Conservation (phyloP, 306 rosid genomes). For the Pachyrhizus erosus region DNA sequence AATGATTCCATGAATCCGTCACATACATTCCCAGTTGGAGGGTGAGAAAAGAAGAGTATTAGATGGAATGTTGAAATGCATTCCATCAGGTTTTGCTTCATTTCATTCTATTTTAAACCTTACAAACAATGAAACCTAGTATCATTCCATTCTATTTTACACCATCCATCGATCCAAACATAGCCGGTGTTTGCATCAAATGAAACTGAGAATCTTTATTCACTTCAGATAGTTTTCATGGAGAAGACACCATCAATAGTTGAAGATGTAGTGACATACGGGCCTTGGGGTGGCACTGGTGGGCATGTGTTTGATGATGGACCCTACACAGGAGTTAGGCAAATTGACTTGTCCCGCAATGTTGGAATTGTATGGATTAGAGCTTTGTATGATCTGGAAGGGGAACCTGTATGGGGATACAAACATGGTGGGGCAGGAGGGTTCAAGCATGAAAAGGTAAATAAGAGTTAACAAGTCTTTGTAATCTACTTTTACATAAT, state of each 20-base stretch:
- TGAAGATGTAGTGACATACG: conserved; percentile 69
- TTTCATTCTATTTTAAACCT: not conserved
- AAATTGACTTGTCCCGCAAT: conserved; percentile 75
- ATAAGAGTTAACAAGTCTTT: conserved; percentile 4
- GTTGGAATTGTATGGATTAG: conserved; percentile 76
- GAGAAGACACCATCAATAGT: conserved; percentile 53
- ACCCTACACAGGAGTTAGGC: conserved; percentile 65
- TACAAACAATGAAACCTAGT: not conserved
- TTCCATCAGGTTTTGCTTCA: not conserved
- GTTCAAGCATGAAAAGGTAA: conserved; percentile 81
- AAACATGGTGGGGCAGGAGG: conserved; percentile 89
- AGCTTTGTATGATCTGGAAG: conserved; percentile 72
- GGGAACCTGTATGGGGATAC: conserved; percentile 72
- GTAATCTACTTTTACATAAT: not conserved
- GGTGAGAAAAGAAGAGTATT: not conserved
- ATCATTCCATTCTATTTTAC: not conserved
- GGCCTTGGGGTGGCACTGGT: conserved; percentile 90
- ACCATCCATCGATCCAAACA: not conserved
- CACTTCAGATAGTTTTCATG: conserved; percentile 39
- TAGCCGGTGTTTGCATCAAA: not conserved
- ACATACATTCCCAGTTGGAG: not conserved
- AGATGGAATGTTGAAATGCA: not conserved
- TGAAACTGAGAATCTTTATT: conserved; percentile 11
- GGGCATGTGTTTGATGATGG: conserved; percentile 82
- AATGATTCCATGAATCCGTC: not conserved